Evolutionary conservation across 2,329 filamentous ascomycete genomes (phyloP).

Genomic region (Calycina marina): DNA sequence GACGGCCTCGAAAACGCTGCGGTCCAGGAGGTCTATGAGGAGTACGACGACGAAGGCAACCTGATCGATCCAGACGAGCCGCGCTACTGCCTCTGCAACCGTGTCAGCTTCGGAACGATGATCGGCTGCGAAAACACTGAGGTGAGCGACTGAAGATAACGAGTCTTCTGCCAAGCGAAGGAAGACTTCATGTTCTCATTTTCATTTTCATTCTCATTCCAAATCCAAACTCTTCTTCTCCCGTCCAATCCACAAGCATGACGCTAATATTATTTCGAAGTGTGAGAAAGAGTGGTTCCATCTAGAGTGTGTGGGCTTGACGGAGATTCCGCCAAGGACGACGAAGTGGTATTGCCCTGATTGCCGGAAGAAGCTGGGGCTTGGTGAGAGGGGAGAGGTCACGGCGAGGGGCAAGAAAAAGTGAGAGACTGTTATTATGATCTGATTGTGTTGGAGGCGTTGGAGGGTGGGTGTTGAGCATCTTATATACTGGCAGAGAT

Average conservation of each 20-base stretch:
- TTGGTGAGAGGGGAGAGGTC: conserved; percentile 49
- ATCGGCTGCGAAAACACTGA: conserved; percentile 69
- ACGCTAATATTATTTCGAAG: conserved; percentile 24
- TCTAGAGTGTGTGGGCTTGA: conserved; percentile 58
- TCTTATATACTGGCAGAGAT: no score
- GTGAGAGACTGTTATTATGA: no score
- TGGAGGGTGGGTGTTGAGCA: no score
- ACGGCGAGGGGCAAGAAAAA: conserved; percentile 25
- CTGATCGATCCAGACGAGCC: conserved; percentile 62
- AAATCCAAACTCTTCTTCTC: no score
- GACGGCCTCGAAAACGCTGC: conserved; percentile 27
- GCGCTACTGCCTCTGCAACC: conserved; percentile 63
- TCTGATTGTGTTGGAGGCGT: no score
- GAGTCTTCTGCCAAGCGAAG: no score
- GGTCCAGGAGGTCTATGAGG: conserved; percentile 36
- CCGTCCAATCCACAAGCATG: background rate
- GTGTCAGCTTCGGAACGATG: conserved; percentile 73
- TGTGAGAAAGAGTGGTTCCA: conserved; percentile 82
- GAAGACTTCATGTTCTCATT: no score
- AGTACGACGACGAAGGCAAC: conserved; percentile 54
- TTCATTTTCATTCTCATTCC: no score
- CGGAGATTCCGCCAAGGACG: conserved; percentile 51
- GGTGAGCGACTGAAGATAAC: no score
- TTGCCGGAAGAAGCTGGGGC: conserved; percentile 48
- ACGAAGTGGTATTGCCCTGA: conserved; percentile 79